A percentile compares a stretch with the other conserved stretches of the same genome.
phyloP scores from a whole-genome alignment of 108 stramenopile species.

The Nitzschia sp. region DNA sequence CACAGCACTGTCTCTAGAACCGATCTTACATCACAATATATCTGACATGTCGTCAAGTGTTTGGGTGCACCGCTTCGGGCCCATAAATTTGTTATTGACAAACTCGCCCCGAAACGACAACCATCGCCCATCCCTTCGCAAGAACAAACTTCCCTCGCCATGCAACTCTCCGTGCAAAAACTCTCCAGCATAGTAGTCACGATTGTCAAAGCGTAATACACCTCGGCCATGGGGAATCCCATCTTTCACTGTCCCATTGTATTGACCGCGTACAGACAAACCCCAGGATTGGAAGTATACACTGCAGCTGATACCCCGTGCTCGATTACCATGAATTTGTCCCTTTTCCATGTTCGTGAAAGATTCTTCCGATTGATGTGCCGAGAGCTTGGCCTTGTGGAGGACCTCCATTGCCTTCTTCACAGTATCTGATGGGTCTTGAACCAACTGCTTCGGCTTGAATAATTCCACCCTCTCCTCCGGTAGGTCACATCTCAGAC shows the following conservation, averaged over 20 bases:
- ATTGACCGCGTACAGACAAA: not conserved
- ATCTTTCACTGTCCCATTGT: constrained; percentile 4
- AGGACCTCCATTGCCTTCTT: not conserved
- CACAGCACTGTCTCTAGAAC: too few species aligned
- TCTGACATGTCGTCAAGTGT: too few species aligned
- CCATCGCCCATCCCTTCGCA: not conserved
- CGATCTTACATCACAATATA: too few species aligned
- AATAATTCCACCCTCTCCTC: too few species aligned
- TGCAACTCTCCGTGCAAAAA: constrained; percentile 21
- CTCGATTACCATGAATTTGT: constrained; percentile 6
- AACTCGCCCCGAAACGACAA: constrained; percentile 10
- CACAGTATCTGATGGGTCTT: not conserved
- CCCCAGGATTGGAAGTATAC: constrained; percentile 11
- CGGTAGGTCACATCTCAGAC: too few species aligned
- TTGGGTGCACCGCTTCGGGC: too few species aligned
- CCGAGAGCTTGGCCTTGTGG: not conserved
- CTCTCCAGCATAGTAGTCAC: constrained; percentile 24
- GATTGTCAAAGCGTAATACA: constrained; percentile 24
- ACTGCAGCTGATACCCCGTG: not conserved
- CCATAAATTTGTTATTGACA: too few species aligned
- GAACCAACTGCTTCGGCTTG: too few species aligned
- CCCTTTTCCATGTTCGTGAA: constrained; percentile 23
- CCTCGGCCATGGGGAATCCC: constrained; percentile 25
- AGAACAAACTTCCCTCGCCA: constrained; percentile 27
- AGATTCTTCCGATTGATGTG: not conserved